phyloP scores from a whole-genome alignment of 2,329 filamentous ascomycete species.

The Cladosporium halotolerans region DNA sequence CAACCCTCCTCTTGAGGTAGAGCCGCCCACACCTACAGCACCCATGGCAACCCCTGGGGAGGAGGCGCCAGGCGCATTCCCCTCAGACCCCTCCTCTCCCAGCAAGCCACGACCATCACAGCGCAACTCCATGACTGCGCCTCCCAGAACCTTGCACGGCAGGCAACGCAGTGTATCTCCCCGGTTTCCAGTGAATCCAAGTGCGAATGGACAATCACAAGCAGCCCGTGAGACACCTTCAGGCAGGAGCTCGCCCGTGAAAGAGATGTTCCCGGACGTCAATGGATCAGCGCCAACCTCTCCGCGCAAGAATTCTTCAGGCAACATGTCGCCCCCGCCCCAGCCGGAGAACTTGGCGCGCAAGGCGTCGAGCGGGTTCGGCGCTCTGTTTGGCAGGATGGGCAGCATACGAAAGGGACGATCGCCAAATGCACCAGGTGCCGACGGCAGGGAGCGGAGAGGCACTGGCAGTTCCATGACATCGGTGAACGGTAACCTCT shows the following conservation, averaged over 20 bases:
- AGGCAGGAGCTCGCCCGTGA: constrained; percentile 3
- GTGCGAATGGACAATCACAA: constrained; percentile 14
- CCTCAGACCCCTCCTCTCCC: constrained; percentile 2
- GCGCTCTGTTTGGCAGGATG: constrained; percentile 64
- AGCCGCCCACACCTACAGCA: background rate
- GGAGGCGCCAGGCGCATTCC: background rate
- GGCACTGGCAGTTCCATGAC: constrained; percentile 21
- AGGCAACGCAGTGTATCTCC: constrained; percentile 8
- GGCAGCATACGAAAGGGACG: constrained; percentile 54
- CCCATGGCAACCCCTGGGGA: background rate
- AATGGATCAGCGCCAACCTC: constrained; percentile 3
- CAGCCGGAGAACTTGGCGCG: constrained; percentile 41
- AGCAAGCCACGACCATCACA: constrained; percentile 1
- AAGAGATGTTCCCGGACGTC: background rate
- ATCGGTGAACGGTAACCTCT: constrained; percentile 11
- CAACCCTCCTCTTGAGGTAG: background rate
- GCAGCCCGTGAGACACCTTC: background rate
- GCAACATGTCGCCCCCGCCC: constrained; percentile 32
- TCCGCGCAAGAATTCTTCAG: constrained; percentile 12
- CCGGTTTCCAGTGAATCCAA: constrained; percentile 13
- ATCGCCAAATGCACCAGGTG: constrained; percentile 32
- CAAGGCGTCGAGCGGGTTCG: constrained; percentile 82
- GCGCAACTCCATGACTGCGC: constrained; percentile 3
- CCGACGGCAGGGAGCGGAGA: constrained; percentile 21
- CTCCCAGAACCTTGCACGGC: constrained; percentile 5